Conservation (phyloP, 768 basidiomycete genomes). For the Pleurotus salmoneostramineus region DNA sequence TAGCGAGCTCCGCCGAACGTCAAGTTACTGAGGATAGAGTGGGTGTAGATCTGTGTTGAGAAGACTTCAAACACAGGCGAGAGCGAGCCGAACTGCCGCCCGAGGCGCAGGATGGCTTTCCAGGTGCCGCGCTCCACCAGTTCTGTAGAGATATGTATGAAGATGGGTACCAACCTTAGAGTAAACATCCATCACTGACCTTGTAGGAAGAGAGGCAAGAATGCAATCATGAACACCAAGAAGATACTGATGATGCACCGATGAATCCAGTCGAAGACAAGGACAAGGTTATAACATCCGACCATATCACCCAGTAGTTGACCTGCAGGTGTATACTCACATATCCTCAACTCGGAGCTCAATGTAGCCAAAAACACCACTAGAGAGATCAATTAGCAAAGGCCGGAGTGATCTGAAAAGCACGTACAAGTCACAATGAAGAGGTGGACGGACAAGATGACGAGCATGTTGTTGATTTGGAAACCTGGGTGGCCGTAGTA, state of each 20-base stretch:
- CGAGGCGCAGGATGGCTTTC: conserved; percentile 86
- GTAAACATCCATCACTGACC: conserved; percentile 40
- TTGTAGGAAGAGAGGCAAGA: conserved; percentile 93
- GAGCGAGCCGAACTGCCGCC: conserved; percentile 91
- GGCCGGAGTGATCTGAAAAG: not conserved
- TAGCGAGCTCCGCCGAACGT: conserved; percentile 98
- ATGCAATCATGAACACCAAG: conserved; percentile 97
- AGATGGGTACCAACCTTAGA: conserved; percentile 11
- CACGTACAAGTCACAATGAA: conserved; percentile 88
- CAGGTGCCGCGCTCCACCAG: conserved; percentile 92
- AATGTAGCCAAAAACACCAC: conserved; percentile 96
- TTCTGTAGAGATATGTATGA: conserved; percentile 46
- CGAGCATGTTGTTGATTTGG: conserved; percentile 99
- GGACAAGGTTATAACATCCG: conserved; percentile 93
- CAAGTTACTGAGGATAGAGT: conserved; percentile 95
- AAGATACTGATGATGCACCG: conserved; percentile 97
- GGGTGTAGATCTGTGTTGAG: conserved; percentile 96
- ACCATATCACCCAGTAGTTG: conserved; percentile 72
- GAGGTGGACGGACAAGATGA: conserved; percentile 94
- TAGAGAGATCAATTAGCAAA: conserved; percentile 25
- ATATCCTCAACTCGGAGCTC: conserved; percentile 76
- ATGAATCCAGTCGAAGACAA: conserved; percentile 93
- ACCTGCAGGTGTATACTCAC: conserved; percentile 70
- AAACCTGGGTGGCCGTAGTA: conserved; percentile 99
- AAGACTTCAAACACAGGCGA: conserved; percentile 98